Evolutionary conservation across 2,329 filamentous ascomycete genomes (phyloP).

Genomic region (Verticillium alfalfae): DNA sequence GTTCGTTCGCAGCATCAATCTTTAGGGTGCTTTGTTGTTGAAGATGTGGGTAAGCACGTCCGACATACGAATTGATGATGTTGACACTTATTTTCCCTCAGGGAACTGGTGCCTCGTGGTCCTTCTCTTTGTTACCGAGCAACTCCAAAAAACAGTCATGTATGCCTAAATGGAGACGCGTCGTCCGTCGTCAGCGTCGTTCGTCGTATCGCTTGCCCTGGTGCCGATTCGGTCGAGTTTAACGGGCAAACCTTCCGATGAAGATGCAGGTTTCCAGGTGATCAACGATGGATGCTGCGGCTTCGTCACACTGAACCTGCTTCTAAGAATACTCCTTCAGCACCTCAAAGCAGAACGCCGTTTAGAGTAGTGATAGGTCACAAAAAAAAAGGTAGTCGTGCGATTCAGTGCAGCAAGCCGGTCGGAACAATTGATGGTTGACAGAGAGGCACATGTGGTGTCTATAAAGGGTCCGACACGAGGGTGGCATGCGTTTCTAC

Average conservation of each 20-base stretch:
- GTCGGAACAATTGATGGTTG: background rate
- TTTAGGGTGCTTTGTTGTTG: too few relatives aligned
- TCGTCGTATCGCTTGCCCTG: background rate
- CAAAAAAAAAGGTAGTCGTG: background rate
- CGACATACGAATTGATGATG: too few relatives aligned
- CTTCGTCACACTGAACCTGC: background rate
- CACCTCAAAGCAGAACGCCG: background rate
- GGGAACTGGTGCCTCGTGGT: too few relatives aligned
- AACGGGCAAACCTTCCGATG: too few relatives aligned
- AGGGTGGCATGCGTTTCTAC: background rate
- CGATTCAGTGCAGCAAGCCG: background rate
- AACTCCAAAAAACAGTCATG: too few relatives aligned
- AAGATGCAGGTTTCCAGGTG: background rate
- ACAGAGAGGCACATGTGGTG: background rate
- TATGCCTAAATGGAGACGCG: too few relatives aligned
- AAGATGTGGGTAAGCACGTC: too few relatives aligned
- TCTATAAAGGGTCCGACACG: background rate
- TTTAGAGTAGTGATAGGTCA: background rate
- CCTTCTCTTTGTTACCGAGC: too few relatives aligned
- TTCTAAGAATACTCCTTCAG: background rate
- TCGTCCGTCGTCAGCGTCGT: too few relatives aligned
- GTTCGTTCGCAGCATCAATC: too few relatives aligned
- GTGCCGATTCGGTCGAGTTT: background rate
- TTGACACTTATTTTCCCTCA: too few relatives aligned
- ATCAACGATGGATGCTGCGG: background rate